These are phyloP conservation scores for Lolium multiflorum DNA, from an alignment of 176 grass and related monocot genomes.

Conservation along the genomic window DNA sequence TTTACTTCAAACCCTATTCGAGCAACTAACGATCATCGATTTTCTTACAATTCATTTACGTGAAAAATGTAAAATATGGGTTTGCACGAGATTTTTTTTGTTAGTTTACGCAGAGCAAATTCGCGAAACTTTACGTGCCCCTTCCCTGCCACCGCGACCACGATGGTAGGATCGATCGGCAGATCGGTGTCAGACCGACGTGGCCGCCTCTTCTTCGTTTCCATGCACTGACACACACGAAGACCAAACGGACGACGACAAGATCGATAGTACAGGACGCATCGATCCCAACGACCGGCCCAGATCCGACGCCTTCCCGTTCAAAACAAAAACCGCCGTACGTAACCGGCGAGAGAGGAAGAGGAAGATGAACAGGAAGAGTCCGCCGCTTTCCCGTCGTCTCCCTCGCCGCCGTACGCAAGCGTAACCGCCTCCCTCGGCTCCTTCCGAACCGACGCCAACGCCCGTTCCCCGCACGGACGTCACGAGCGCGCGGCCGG, in stretches of 20 bases:
- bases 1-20: too few relatives aligned
- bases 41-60: too few relatives aligned
- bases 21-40: too few relatives aligned
- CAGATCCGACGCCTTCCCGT: not conserved
- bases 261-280: not conserved
- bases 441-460: not conserved
- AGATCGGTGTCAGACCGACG: too few relatives aligned
- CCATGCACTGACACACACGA: not conserved
- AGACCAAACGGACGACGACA: not conserved
- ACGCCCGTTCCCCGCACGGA: not conserved
- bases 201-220: too few relatives aligned
- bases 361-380: not conserved
- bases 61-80: too few relatives aligned
- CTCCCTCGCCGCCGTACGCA: not conserved
- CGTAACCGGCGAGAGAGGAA: not conserved
- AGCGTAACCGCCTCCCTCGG: not conserved
- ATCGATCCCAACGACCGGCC: slow-evolving; percentile 14
- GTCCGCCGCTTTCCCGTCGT: not conserved
- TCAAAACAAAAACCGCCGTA: slow-evolving; percentile 9
- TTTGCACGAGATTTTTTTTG: too few relatives aligned
- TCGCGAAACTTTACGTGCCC: too few relatives aligned
- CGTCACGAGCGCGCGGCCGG: not conserved
- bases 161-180: too few relatives aligned
- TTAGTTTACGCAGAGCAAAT: too few relatives aligned
- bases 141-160: too few relatives aligned